Percentiles rank a stretch among this genome's conserved stretches.
phyloP scores from a whole-genome alignment of 1,284 basidiomycete species.

The Papiliotrema terrestris region DNA sequence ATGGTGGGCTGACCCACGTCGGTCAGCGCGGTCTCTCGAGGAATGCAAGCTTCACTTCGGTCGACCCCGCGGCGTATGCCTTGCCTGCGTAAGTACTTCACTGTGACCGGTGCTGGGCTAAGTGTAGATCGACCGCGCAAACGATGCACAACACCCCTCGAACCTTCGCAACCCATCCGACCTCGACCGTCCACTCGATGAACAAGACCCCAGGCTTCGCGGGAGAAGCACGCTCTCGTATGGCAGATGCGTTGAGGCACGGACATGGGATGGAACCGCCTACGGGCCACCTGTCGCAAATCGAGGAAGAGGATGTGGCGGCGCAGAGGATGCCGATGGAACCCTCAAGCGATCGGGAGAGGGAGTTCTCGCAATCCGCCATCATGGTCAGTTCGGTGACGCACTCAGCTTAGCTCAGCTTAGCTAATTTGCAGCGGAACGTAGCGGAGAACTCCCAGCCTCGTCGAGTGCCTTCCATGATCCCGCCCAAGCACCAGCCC shows the following conservation, averaged over 20 bases:
- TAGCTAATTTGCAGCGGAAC: constrained; percentile 5
- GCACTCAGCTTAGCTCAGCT: neutral
- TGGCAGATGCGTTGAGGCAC: constrained; percentile 27
- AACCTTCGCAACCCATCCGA: constrained; percentile 10
- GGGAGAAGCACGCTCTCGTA: constrained; percentile 13
- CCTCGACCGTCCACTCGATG: neutral
- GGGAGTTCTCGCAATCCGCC: neutral
- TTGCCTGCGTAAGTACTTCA: constrained; percentile 24
- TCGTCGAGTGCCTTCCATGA: constrained; percentile 27
- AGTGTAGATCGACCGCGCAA: constrained; percentile 1
- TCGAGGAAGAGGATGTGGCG: constrained; percentile 21
- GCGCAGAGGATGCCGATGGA: too few species aligned
- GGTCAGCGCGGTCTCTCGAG: constrained; percentile 9
- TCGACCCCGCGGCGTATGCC: constrained; percentile 24
- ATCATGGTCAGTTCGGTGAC: constrained; percentile 11
- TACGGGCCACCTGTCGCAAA: constrained; percentile 15
- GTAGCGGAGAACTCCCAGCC: neutral
- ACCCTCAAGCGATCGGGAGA: neutral
- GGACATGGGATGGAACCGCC: constrained; percentile 18
- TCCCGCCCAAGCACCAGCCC: constrained; percentile 24
- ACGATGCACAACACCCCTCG: neutral
- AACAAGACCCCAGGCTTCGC: constrained; percentile 11
- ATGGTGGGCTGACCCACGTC: neutral
- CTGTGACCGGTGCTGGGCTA: neutral
- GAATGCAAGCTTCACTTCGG: constrained; percentile 17